Conservation (phyloP, 169 alveolate species). For the Cryptosporidium viatorum region DNA sequence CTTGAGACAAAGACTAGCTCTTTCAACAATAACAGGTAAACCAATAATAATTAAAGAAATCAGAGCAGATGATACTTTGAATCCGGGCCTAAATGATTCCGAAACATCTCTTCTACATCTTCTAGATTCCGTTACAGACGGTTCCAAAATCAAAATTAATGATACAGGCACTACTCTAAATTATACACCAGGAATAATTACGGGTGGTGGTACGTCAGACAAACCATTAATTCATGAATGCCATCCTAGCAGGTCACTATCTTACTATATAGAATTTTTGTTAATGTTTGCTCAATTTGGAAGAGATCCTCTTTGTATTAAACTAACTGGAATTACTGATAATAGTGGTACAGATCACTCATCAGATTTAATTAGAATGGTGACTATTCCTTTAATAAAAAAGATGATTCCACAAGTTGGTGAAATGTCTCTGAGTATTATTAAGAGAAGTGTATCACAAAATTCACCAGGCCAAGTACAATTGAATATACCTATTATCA, state of each 20-base stretch:
- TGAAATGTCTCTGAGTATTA: constrained; percentile 79
- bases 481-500: constrained; percentile 79
- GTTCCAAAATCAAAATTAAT: constrained; percentile 83
- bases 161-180: constrained; percentile 88
- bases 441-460: constrained; percentile 84
- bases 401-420: constrained; percentile 82
- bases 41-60: constrained; percentile 79
- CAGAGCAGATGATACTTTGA: constrained; percentile 78
- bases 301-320: constrained; percentile 81
- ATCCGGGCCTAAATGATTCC: constrained; percentile 87
- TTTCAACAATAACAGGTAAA: constrained; percentile 77
- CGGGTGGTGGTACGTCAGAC: constrained; percentile 81
- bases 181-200: constrained; percentile 89
- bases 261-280: constrained; percentile 86
- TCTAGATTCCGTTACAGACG: constrained; percentile 85
- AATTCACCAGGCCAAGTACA: constrained; percentile 85
- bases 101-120: constrained; percentile 86
- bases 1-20: constrained; percentile 78
- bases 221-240: constrained; percentile 81
- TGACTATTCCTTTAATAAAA: constrained; percentile 82
- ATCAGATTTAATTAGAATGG: constrained; percentile 78
- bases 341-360: constrained; percentile 79
- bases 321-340: constrained; percentile 87
- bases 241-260: constrained; percentile 82
- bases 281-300: constrained; percentile 85